Conservation (phyloP, 805 yeast genomes). For the Saccharomycopsis amapae region DNA sequence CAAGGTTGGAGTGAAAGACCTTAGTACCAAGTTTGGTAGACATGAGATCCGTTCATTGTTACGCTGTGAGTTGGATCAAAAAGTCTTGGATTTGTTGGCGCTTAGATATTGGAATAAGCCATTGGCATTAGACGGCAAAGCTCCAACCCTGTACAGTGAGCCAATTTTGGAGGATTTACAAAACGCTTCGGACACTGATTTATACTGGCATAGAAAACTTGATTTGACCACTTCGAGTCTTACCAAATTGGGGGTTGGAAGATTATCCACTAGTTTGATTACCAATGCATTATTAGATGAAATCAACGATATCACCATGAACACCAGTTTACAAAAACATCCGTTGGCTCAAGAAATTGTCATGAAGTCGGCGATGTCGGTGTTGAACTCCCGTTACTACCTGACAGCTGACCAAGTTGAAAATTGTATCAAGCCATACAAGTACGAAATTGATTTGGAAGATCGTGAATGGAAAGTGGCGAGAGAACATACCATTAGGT, state of each 20-base stretch:
- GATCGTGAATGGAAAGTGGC: constrained; percentile 88
- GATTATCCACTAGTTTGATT: constrained; percentile 75
- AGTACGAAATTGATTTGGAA: constrained; percentile 93
- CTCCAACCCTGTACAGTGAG: constrained; percentile 28
- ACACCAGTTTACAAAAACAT: constrained; percentile 73
- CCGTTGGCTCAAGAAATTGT: constrained; percentile 81
- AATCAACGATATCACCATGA: constrained; percentile 62
- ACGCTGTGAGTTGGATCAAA: constrained; percentile 82
- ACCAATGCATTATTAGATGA: constrained; percentile 77
- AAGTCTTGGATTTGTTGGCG: constrained; percentile 79
- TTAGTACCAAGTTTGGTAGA: constrained; percentile 76
- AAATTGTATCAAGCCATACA: constrained; percentile 95
- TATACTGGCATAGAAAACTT: constrained; percentile 81
- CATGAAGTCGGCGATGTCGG: constrained; percentile 75
- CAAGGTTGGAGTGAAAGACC: constrained; percentile 79
- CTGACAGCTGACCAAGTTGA: constrained; percentile 98
- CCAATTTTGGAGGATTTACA: constrained; percentile 51
- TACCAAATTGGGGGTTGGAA: constrained; percentile 90
- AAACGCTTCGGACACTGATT: constrained; percentile 53
- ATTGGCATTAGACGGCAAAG: constrained; percentile 21
- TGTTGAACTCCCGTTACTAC: constrained; percentile 68
- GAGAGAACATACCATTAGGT: constrained; percentile 64
- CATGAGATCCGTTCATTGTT: constrained; percentile 72
- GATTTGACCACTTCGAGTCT: constrained; percentile 78
- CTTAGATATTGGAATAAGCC: constrained; percentile 87